A percentile compares a stretch with the other conserved stretches of the same genome.
These are phyloP conservation scores for Dictyostelium purpureum DNA, from an alignment of 78 protist genomes.

Conservation along the genomic window DNA sequence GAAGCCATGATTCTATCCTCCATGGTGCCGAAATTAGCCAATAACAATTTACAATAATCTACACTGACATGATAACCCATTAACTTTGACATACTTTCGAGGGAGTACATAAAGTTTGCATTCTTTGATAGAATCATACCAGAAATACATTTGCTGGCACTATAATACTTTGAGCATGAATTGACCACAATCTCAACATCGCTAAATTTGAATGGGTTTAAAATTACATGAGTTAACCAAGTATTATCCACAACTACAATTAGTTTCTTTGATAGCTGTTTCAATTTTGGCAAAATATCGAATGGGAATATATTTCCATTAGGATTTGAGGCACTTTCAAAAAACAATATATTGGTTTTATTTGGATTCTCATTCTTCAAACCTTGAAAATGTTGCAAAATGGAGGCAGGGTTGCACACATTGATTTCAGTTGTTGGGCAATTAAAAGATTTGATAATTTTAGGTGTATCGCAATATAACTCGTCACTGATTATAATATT, in stretches of 20 bases:
- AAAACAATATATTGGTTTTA: background rate
- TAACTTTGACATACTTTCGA: background rate
- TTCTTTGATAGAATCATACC: background rate
- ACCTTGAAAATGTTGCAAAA: background rate
- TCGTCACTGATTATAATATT: background rate
- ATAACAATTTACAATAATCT: background rate
- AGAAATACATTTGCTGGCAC: slow-evolving; percentile 11
- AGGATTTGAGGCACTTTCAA: background rate
- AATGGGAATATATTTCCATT: slow-evolving; percentile 12
- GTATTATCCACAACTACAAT: slow-evolving; percentile 7
- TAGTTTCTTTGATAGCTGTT: background rate
- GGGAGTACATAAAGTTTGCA: background rate
- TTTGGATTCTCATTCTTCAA: background rate
- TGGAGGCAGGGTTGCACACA: background rate
- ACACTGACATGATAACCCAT: slow-evolving; percentile 23
- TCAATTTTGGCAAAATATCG: background rate
- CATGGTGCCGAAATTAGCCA: background rate
- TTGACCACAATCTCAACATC: background rate
- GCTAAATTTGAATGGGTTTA: slow-evolving; percentile 4
- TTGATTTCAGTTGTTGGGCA: background rate
- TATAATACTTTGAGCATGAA: slow-evolving; percentile 13
- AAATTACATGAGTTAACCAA: background rate
- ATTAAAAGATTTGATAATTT: background rate
- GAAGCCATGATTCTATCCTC: background rate
- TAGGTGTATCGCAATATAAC: slow-evolving; percentile 14